Percentiles rank a stretch among this genome's conserved stretches.
Evolutionary conservation across 768 basidiomycete genomes (phyloP).

Genomic region (Calocybe gangraenosa): DNA sequence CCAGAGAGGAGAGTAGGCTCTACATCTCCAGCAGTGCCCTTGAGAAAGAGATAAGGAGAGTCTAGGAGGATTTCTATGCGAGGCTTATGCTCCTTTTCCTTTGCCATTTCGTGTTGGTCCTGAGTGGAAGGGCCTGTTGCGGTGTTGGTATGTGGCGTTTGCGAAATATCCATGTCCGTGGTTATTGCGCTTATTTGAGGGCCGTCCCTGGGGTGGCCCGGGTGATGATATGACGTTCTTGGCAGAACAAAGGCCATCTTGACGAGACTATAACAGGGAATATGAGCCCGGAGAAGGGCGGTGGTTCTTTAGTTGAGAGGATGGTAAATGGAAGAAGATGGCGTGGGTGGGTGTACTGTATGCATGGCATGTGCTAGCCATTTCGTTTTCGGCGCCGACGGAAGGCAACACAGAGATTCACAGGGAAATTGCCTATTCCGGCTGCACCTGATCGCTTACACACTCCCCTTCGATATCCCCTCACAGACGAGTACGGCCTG

Average conservation of each 20-base stretch:
- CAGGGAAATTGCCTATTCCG: not conserved
- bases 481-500: too few relatives aligned
- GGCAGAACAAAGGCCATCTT: constrained; percentile 21
- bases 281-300: constrained; percentile 1
- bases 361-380: too few relatives aligned
- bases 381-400: constrained; percentile 8
- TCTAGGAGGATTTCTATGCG: constrained; percentile 75
- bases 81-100: constrained; percentile 41
- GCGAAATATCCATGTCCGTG: not conserved
- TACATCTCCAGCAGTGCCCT: constrained; percentile 78
- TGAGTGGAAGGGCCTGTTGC: constrained; percentile 1
- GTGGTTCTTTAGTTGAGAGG: not conserved
- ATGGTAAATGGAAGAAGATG: not conserved
- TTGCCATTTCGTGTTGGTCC: constrained; percentile 31
- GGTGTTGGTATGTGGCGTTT: constrained; percentile 1
- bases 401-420: not conserved
- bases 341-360: constrained; percentile 1
- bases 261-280: constrained; percentile 1
- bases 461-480: too few relatives aligned
- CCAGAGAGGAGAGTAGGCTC: constrained; percentile 82
- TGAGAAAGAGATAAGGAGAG: constrained; percentile 63
- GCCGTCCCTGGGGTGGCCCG: not conserved
- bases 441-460: too few relatives aligned
- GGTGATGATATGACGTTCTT: constrained; percentile 15
- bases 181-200: constrained; percentile 12